Evolutionary conservation across 106 monocot species (phyloP), one percentile per base, ranked within the genome.

Genomic region (Acorus gramineus): DNA sequence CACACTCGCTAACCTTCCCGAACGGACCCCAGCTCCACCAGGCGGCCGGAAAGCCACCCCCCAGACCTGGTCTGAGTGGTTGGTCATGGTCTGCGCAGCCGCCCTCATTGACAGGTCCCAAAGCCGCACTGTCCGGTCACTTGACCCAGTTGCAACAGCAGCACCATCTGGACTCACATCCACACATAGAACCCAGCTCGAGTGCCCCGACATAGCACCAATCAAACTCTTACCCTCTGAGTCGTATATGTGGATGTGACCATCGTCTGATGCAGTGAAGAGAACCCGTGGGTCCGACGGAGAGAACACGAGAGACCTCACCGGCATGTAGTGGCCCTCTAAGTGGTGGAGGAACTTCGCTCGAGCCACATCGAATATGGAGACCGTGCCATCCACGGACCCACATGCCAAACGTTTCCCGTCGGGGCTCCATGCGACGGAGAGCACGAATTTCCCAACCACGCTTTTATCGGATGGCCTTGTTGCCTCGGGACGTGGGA

Each of bases 361-460:
- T 48, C 84, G 81, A 8, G 67, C 73, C 8, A 86, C 81, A 11
- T 99, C 92, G 42, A 86, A 99, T 46, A 99, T 64, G 7, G 91
- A 78, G 45, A 99, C 65, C 2, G 81, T 84, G 51, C 92, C 98
- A 44, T 99, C 98, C 80, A 81, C 84, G 11, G 92, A 89, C 10
- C 91, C 88, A 46, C 92, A 99, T 9, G 92, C 85, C 56, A 99
- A 49, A 4, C 83, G 74, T 14, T 59, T 69, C 2, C 98, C 98
- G 48, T 99, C 98, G 4, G 85, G 85, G 62, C 98, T 99, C 92
- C 91, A 99, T 11, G 92, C 92, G 28, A 99, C 98, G 3, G 98
- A 92, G 11, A 99, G 82, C 5, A 86, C 85, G 64, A 99, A 99
- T 50, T 89, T 92, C 49, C 83, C 85, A 42, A 73, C 65, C 8